Conservation (phyloP, 805 yeast species). For the Ascoidea tarda region DNA sequence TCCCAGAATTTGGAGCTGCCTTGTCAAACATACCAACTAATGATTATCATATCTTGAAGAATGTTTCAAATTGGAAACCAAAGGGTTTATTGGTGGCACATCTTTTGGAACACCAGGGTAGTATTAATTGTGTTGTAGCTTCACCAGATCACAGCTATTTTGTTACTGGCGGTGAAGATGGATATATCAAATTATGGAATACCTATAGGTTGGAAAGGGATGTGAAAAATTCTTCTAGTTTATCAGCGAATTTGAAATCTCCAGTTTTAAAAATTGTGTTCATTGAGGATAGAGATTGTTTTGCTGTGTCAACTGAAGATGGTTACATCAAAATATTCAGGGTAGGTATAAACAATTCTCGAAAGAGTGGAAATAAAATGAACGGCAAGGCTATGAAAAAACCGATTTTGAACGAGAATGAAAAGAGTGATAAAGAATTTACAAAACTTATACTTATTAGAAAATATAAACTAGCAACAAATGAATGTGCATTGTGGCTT, state of each 20-base stretch:
- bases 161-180: conserved; percentile 67
- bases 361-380: conserved; percentile 11
- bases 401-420: conserved; percentile 10
- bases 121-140: conserved; percentile 42
- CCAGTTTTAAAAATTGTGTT: conserved; percentile 36
- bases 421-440: conserved; percentile 10
- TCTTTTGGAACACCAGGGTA: conserved; percentile 44
- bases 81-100: conserved; percentile 46
- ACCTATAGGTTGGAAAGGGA: conserved; percentile 47
- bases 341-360: conserved; percentile 13
- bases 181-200: conserved; percentile 72
- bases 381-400: conserved; percentile 12
- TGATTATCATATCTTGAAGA: not conserved
- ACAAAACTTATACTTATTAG: conserved; percentile 22
- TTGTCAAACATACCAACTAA: conserved; percentile 5
- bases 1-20: conserved; percentile 50
- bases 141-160: conserved; percentile 54
- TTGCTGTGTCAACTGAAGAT: conserved; percentile 34
- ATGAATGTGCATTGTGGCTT: conserved; percentile 30
- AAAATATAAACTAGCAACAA: conserved; percentile 23
- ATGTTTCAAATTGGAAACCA: conserved; percentile 18
- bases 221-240: conserved; percentile 33
- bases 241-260: conserved; percentile 32
- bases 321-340: conserved; percentile 22
- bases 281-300: conserved; percentile 38